A percentile compares a stretch with the other conserved stretches of the same genome.
Evolutionary conservation across 495 filamentous ascomycete species (phyloP).

Genomic region (Xylaria acuta): DNA sequence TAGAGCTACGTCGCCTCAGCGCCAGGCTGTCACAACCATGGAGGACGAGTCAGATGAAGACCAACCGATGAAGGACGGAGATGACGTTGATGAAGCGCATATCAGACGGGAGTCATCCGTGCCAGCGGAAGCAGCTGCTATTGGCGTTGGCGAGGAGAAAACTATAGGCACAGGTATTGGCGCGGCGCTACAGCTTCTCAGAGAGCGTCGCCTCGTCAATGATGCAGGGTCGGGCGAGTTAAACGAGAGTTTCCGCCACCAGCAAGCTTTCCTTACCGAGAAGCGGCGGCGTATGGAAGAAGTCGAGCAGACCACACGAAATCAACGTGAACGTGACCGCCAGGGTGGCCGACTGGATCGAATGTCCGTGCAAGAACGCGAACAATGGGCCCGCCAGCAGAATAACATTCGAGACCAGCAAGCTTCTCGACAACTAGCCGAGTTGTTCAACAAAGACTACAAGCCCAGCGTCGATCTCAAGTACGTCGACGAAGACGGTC

Average conservation of each 20-base stretch:
- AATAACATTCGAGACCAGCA: conserved; percentile 86
- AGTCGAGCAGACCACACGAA: conserved; percentile 77
- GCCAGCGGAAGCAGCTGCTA: conserved; percentile 63
- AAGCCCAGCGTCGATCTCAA: conserved; percentile 87
- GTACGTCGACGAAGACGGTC: conserved; percentile 87
- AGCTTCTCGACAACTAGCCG: conserved; percentile 78
- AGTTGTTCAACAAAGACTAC: conserved; percentile 85
- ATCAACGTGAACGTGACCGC: conserved; percentile 87
- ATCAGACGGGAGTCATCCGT: conserved; percentile 57
- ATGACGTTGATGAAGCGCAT: conserved; percentile 62
- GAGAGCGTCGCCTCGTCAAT: conserved; percentile 80
- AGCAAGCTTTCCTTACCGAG: conserved; percentile 80
- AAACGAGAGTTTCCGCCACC: conserved; percentile 74
- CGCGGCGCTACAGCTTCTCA: conserved; percentile 79
- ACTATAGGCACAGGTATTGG: conserved; percentile 79
- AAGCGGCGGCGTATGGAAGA: conserved; percentile 75
- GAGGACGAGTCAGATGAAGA: conserved; percentile 59
- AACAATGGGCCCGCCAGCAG: conserved; percentile 84
- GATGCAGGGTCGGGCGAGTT: conserved; percentile 64
- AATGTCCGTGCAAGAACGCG: conserved; percentile 88
- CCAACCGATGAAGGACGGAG: conserved; percentile 46
- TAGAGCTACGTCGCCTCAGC: conserved; percentile 47
- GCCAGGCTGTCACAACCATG: conserved; percentile 52
- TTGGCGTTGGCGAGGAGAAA: conserved; percentile 84
- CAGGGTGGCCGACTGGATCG: conserved; percentile 78